phyloP scores from a whole-genome alignment of 106 monocot genomes.

The Dioscorea alata region DNA sequence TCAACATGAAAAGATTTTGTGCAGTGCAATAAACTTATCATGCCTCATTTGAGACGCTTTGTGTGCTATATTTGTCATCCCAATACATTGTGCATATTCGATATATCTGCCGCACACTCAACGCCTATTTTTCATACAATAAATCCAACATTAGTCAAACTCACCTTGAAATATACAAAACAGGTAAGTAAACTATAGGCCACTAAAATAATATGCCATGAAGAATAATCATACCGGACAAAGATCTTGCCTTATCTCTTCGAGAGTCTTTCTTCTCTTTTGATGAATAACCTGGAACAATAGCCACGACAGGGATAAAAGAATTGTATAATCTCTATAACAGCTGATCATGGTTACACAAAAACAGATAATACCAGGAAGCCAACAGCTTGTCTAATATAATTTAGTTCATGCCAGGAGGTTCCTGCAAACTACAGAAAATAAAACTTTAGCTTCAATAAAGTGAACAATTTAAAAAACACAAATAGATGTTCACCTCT shows the following conservation, averaged over 20 bases:
- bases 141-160: background rate
- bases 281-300: constrained; percentile 87
- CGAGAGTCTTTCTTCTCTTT: constrained; percentile 85
- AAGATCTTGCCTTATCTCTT: constrained; percentile 91
- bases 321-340: no score
- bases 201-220: background rate
- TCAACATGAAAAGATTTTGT: background rate
- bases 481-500: constrained; percentile 39
- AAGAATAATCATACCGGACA: constrained; percentile 60
- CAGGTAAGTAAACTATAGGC: background rate
- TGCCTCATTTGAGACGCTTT: constrained; percentile 92
- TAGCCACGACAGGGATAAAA: background rate
- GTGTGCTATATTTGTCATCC: constrained; percentile 97
- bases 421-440: constrained; percentile 77
- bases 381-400: constrained; percentile 93
- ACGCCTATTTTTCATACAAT: constrained; percentile 27
- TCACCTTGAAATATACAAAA: background rate
- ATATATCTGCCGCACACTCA: constrained; percentile 91
- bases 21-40: constrained; percentile 4
- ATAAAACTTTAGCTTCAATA: constrained; percentile 9
- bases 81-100: constrained; percentile 98
- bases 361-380: constrained; percentile 63
- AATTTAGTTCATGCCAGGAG: constrained; percentile 91
- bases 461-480: background rate
- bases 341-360: no score